Evolutionary conservation across 108 stramenopile species (phyloP).

Genomic region (Cyclotella kingstonii): DNA sequence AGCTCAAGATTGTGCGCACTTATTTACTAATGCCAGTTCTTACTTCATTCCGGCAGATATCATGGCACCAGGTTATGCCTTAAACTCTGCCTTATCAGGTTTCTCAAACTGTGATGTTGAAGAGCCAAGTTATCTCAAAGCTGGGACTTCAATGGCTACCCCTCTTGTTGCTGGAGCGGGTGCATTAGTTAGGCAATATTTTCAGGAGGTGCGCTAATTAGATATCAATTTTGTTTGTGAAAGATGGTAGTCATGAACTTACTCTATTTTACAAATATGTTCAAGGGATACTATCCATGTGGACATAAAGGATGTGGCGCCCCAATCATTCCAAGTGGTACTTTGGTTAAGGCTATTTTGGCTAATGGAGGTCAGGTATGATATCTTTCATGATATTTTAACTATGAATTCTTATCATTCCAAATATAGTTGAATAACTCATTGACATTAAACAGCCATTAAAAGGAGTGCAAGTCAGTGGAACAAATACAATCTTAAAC

Average conservation of each 20-base stretch:
- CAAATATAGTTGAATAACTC: neutral
- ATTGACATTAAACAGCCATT: slow-evolving; percentile 1
- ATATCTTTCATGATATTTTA: neutral
- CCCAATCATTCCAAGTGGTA: slow-evolving; percentile 47
- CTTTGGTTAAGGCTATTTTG: slow-evolving; percentile 67
- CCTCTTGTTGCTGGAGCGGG: slow-evolving; percentile 76
- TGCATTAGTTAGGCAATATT: slow-evolving; percentile 75
- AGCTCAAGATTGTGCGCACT: neutral
- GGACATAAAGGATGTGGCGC: slow-evolving; percentile 43
- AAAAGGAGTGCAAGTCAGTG: slow-evolving; percentile 16
- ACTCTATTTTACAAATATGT: too few species aligned
- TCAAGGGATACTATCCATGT: slow-evolving; percentile 55
- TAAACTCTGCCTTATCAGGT: slow-evolving; percentile 48
- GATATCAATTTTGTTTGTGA: too few species aligned
- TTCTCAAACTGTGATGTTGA: slow-evolving; percentile 6
- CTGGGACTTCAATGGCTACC: slow-evolving; percentile 68
- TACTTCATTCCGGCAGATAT: slow-evolving; percentile 32
- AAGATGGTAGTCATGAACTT: too few species aligned
- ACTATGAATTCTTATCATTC: neutral
- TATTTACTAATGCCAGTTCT: neutral
- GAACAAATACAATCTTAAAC: slow-evolving; percentile 12
- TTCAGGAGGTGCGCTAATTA: slow-evolving; percentile 29
- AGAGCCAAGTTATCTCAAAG: slow-evolving; percentile 16
- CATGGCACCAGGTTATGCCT: slow-evolving; percentile 60
- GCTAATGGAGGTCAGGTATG: slow-evolving; percentile 50